Evolutionary conservation across 2,329 filamentous ascomycete genomes (phyloP).

Genomic region (Pezicula radicicola): DNA sequence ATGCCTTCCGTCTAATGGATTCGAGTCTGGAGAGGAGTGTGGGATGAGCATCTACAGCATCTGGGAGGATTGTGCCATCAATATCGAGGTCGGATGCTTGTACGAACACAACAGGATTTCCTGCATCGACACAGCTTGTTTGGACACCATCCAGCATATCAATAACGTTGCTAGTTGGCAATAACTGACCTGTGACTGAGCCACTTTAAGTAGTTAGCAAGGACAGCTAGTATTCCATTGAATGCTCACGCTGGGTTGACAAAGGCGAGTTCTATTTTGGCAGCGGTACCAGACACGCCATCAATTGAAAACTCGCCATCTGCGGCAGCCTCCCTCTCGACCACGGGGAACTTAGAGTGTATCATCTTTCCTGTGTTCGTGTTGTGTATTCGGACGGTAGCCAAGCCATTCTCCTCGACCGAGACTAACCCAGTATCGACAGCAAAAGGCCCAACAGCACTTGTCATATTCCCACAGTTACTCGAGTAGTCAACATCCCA

Average conservation of each 20-base stretch:
- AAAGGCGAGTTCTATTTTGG: constrained; percentile 58
- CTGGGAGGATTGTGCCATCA: constrained; percentile 48
- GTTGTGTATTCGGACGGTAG: constrained; percentile 61
- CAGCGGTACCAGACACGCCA: constrained; percentile 57
- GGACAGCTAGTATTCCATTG: neutral
- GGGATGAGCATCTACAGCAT: constrained; percentile 45
- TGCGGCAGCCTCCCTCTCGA: constrained; percentile 42
- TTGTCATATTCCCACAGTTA: constrained; percentile 75
- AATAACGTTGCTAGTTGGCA: constrained; percentile 54
- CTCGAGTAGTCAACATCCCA: constrained; percentile 60
- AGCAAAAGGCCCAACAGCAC: constrained; percentile 63
- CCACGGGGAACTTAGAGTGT: constrained; percentile 51
- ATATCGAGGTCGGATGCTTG: constrained; percentile 49
- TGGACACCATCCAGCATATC: constrained; percentile 48
- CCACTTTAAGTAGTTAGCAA: constrained; percentile 31
- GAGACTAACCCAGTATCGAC: constrained; percentile 49
- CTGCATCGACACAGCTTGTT: constrained; percentile 60
- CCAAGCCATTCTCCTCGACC: constrained; percentile 20
- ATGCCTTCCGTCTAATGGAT: constrained; percentile 52
- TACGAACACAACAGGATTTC: constrained; percentile 63
- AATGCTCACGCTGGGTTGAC: constrained; percentile 46
- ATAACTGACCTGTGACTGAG: constrained; percentile 57
- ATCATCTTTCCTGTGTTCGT: constrained; percentile 70
- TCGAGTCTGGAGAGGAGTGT: constrained; percentile 46
- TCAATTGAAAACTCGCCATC: constrained; percentile 58